These are phyloP conservation scores for Emmonsiellopsis sp. DNA, from an alignment of 2,329 filamentous ascomycete genomes.

Conservation along the genomic window DNA sequence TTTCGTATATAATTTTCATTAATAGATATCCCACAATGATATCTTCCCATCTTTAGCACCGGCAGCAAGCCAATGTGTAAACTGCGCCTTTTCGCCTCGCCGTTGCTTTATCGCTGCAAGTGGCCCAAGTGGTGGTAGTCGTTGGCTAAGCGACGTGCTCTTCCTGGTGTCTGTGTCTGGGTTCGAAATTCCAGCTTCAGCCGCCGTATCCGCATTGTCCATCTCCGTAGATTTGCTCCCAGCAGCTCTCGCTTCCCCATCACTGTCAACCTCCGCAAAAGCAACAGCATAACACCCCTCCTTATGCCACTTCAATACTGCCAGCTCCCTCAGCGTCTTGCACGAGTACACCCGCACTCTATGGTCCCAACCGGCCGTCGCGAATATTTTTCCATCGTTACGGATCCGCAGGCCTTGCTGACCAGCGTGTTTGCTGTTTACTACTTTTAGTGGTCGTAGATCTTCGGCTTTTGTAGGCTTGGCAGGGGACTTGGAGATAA, in stretches of 20 bases:
- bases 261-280: conserved; percentile 45
- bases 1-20: conserved; percentile 18
- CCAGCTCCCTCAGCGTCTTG: conserved; percentile 75
- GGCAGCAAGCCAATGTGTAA: conserved; percentile 78
- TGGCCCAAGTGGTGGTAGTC: conserved; percentile 11
- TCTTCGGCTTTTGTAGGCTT: conserved; percentile 11
- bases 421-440: conserved; percentile 80
- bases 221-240: conserved; percentile 5
- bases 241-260: not conserved
- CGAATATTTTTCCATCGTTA: conserved; percentile 72
- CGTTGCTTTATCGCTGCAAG: conserved; percentile 52
- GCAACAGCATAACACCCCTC: conserved; percentile 75
- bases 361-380: conserved; percentile 88
- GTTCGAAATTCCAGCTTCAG: not conserved
- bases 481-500: conserved; percentile 34
- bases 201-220: conserved; percentile 5
- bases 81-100: conserved; percentile 54
- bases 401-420: conserved; percentile 74
- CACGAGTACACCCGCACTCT: conserved; percentile 70
- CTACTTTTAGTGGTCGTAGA: conserved; percentile 45
- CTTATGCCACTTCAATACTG: conserved; percentile 89
- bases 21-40: conserved; percentile 93
- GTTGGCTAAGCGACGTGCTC: not conserved
- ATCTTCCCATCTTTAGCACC: conserved; percentile 94
- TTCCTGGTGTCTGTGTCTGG: conserved; percentile 5